Percentiles rank a stretch among this genome's conserved stretches.
Conservation (phyloP, 1,139 yeast species). For the Pichia sp. region DNA sequence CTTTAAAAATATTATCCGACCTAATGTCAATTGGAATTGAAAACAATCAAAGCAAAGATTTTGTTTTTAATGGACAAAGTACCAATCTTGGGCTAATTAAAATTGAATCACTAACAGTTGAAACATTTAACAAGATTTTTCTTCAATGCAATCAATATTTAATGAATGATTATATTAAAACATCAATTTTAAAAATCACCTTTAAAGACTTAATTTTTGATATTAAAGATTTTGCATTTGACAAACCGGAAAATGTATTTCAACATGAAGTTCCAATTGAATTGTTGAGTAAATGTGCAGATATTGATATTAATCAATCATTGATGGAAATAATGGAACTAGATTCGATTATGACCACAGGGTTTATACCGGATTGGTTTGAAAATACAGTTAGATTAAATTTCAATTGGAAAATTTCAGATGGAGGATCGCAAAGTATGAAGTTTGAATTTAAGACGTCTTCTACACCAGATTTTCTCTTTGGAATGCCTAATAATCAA, state of each 20-base stretch:
- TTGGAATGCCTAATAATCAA: background rate
- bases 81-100: conserved; percentile 12
- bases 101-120: conserved; percentile 12
- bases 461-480: conserved; percentile 5
- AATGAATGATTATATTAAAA: background rate
- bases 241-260: conserved; percentile 1
- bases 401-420: conserved; percentile 5
- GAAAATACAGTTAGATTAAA: background rate
- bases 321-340: conserved; percentile 3
- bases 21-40: conserved; percentile 3
- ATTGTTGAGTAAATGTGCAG: background rate
- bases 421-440: conserved; percentile 4
- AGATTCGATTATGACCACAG: conserved; percentile 3
- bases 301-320: conserved; percentile 6
- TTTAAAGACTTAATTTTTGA: conserved; percentile 9
- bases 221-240: conserved; percentile 12
- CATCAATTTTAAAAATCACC: conserved; percentile 1
- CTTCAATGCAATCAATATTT: conserved; percentile 3
- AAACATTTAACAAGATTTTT: background rate
- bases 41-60: conserved; percentile 9
- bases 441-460: conserved; percentile 1
- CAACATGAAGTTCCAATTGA: conserved; percentile 3
- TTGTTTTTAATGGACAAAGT: conserved; percentile 15
- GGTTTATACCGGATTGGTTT: conserved; percentile 7
- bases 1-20: conserved; percentile 1